Conservation (phyloP, 169 alveolate genomes). For the Cryptosporidium meleagridis region DNA sequence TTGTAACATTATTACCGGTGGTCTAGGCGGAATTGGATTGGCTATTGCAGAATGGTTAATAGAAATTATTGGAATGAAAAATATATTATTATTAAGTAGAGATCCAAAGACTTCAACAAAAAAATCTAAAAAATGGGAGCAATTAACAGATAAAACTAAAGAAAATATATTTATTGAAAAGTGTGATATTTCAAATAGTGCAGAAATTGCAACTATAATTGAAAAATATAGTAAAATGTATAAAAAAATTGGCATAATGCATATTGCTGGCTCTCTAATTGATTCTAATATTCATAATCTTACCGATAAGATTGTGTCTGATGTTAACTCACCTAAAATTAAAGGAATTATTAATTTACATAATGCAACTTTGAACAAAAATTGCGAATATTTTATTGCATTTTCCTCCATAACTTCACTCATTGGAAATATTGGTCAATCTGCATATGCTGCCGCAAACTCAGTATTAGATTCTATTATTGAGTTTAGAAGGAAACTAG, state of each 20-base stretch:
- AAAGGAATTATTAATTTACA: constrained; percentile 50
- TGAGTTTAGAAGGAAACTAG: constrained; percentile 39
- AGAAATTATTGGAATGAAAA: constrained; percentile 75
- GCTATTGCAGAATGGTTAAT: constrained; percentile 80
- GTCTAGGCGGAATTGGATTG: constrained; percentile 79
- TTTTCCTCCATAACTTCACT: constrained; percentile 71
- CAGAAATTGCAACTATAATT: neutral
- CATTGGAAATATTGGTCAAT: constrained; percentile 66
- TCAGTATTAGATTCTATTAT: constrained; percentile 55
- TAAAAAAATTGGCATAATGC: constrained; percentile 45
- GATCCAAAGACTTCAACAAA: constrained; percentile 15
- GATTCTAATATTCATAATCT: constrained; percentile 43
- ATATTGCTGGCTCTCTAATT: constrained; percentile 30
- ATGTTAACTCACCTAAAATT: constrained; percentile 30
- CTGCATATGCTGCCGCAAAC: constrained; percentile 66
- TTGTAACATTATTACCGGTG: constrained; percentile 79
- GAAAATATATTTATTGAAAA: constrained; percentile 19
- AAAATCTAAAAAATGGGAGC: constrained; percentile 42
- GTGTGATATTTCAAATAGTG: constrained; percentile 25
- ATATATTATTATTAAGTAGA: constrained; percentile 70
- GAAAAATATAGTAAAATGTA: constrained; percentile 19
- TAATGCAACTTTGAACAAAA: constrained; percentile 33
- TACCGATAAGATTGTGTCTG: neutral
- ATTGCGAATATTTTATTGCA: constrained; percentile 48
- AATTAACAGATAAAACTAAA: constrained; percentile 1